Conservation (phyloP, 768 basidiomycete species). For the Terana coerulea region DNA sequence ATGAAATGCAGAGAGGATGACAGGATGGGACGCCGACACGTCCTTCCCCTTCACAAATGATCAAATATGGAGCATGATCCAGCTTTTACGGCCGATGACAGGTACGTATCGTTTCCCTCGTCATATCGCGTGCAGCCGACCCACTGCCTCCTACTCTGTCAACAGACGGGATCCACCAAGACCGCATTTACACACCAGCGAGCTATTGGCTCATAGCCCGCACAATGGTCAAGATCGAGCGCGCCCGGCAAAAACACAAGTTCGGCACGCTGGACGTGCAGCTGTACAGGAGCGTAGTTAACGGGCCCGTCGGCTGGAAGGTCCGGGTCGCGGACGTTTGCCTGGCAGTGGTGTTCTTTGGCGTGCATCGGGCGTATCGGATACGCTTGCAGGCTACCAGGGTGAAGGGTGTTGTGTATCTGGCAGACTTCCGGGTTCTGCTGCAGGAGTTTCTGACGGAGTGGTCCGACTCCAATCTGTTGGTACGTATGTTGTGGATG, state of each 20-base stretch:
- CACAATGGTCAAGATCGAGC: conserved; percentile 18
- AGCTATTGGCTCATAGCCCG: conserved; percentile 20
- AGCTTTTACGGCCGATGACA: conserved; percentile 19
- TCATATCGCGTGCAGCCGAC: too few relatives aligned
- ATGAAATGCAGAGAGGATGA: conserved; percentile 17
- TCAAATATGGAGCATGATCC: conserved; percentile 16
- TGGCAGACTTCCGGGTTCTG: conserved; percentile 17
- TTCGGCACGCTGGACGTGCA: conserved; percentile 15
- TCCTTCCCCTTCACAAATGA: conserved; percentile 21
- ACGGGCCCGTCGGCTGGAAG: conserved; percentile 5
- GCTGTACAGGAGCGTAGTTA: conserved; percentile 10
- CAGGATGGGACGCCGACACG: conserved; percentile 19
- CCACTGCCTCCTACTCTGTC: too few relatives aligned
- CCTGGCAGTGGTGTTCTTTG: conserved; percentile 17
- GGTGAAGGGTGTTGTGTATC: conserved; percentile 14
- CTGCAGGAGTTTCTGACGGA: conserved; percentile 11
- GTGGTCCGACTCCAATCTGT: conserved; percentile 17
- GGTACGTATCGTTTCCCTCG: conserved; percentile 7
- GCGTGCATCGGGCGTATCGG: conserved; percentile 21
- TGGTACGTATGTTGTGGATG: conserved; percentile 10
- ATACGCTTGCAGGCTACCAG: conserved; percentile 17
- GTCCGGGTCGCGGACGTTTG: conserved; percentile 15
- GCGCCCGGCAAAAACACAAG: conserved; percentile 9
- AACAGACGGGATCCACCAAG: not conserved
- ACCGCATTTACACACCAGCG: conserved; percentile 13